phyloP scores from a whole-genome alignment of 2,329 filamentous ascomycete genomes.

The Rutstroemia sydowiana region DNA sequence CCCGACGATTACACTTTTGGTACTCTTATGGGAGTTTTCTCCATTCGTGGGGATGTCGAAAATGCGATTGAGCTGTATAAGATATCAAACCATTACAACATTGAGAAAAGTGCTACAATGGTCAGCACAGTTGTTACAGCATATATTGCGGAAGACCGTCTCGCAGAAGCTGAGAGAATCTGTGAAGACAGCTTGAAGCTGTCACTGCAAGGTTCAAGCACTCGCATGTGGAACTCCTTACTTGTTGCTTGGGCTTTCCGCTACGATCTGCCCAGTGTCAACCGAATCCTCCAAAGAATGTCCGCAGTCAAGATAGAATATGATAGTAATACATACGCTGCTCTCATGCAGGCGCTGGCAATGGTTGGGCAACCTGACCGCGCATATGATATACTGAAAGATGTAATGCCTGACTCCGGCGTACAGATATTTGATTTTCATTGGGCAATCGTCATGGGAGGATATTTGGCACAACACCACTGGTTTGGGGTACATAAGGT shows the following conservation, averaged over 20 bases:
- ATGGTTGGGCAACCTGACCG: slow-evolving; percentile 45
- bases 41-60: slow-evolving; percentile 64
- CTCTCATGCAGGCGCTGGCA: slow-evolving; percentile 51
- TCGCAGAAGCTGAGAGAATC: slow-evolving; percentile 50
- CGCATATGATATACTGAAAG: slow-evolving; percentile 45
- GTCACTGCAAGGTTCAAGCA: slow-evolving; percentile 44
- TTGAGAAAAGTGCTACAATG: slow-evolving; percentile 50
- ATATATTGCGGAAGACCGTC: slow-evolving; percentile 51
- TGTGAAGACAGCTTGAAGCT: slow-evolving; percentile 48
- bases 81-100: slow-evolving; percentile 46
- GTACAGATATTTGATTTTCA: slow-evolving; percentile 40
- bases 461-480: slow-evolving; percentile 30
- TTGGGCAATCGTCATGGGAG: slow-evolving; percentile 46
- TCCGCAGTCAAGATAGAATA: slow-evolving; percentile 40
- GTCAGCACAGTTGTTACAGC: slow-evolving; percentile 59
- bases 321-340: slow-evolving; percentile 51
- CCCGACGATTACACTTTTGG: slow-evolving; percentile 62
- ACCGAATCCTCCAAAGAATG: slow-evolving; percentile 50
- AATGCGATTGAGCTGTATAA: slow-evolving; percentile 58
- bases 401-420: slow-evolving; percentile 42
- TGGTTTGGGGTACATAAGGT: slow-evolving; percentile 40
- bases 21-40: slow-evolving; percentile 66
- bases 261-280: slow-evolving; percentile 48
- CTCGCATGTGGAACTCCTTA: slow-evolving; percentile 71
- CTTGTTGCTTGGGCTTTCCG: slow-evolving; percentile 61